Evolutionary conservation across 1,284 basidiomycete genomes (phyloP).

Genomic region (Anthracocystis walkeri): DNA sequence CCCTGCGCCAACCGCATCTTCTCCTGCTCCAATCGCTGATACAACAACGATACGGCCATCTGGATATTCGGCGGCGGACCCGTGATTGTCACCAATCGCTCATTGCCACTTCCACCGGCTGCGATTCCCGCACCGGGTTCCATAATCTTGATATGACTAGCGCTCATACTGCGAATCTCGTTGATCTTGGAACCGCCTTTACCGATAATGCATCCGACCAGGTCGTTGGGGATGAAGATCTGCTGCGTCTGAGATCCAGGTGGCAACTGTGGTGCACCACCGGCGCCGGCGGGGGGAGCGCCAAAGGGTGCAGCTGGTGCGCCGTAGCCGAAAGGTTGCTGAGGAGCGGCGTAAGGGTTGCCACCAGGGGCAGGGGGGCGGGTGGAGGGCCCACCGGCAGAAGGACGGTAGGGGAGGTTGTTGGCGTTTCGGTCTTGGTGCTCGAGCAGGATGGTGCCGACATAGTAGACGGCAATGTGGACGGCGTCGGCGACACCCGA

Average conservation of each 20-base stretch:
- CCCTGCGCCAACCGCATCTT: conserved; percentile 63
- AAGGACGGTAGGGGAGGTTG: conserved; percentile 70
- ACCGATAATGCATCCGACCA: conserved; percentile 98
- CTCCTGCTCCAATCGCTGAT: conserved; percentile 74
- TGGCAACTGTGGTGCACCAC: conserved; percentile 71
- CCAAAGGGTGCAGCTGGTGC: conserved; percentile 35
- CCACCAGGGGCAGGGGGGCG: conserved; percentile 22
- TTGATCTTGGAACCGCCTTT: conserved; percentile 99
- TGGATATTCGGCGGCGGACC: conserved; percentile 94
- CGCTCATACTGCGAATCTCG: conserved; percentile 93
- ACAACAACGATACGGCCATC: conserved; percentile 92
- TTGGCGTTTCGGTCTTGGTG: conserved; percentile 78
- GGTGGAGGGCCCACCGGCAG: conserved; percentile 46
- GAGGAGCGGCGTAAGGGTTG: conserved; percentile 25
- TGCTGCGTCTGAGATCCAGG: conserved; percentile 87
- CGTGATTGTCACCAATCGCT: conserved; percentile 70
- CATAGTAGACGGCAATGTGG: conserved; percentile 99
- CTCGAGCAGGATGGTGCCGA: conserved; percentile 95
- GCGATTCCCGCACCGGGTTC: conserved; percentile 76
- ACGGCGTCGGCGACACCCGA: conserved; percentile 99
- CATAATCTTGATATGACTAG: conserved; percentile 97
- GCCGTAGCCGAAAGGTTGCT: conserved; percentile 40
- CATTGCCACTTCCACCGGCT: conserved; percentile 70
- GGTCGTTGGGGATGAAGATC: conserved; percentile 97
- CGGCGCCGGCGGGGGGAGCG: conserved; percentile 30